A percentile compares a stretch with the other conserved stretches of the same genome.
Evolutionary conservation across 139 green algal genomes (phyloP).

Genomic region (Diplosphaera chodatii): DNA sequence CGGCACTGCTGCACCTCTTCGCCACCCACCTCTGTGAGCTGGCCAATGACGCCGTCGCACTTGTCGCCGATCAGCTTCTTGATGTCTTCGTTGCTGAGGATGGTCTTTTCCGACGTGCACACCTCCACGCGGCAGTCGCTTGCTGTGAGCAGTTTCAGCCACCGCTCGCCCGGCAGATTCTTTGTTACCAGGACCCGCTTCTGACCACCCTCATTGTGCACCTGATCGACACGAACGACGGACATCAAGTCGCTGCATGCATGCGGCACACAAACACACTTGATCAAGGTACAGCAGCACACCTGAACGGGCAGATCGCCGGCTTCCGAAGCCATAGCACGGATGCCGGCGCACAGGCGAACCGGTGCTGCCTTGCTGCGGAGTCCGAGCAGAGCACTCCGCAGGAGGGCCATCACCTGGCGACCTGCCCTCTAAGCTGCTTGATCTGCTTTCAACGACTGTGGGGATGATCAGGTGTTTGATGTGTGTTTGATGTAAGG

Average conservation of each 20-base stretch:
- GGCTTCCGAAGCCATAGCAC: not conserved
- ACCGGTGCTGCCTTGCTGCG: not conserved
- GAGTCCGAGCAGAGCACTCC: not conserved
- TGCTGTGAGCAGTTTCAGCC: constrained; percentile 76
- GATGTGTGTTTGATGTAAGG: no score
- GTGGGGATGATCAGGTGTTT: no score
- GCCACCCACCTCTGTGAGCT: constrained; percentile 83
- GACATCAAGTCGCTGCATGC: no score
- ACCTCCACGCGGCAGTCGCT: constrained; percentile 64
- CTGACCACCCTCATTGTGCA: constrained; percentile 76
- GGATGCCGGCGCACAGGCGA: not conserved
- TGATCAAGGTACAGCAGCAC: no score
- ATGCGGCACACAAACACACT: no score
- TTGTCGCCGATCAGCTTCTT: constrained; percentile 79
- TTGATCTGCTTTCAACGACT: no score
- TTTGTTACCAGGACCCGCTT: constrained; percentile 96
- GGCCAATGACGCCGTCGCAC: constrained; percentile 95
- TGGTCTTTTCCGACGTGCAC: constrained; percentile 64
- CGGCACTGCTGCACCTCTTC: not conserved
- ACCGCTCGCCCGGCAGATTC: constrained; percentile 82
- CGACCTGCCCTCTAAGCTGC: no score
- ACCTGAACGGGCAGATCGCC: not conserved
- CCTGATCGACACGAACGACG: constrained; percentile 51
- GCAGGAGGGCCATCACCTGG: not conserved
- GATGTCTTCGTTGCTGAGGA: constrained; percentile 82